Conservation (phyloP, 1,139 yeast species). For the Pneumocystis jirovecii region DNA sequence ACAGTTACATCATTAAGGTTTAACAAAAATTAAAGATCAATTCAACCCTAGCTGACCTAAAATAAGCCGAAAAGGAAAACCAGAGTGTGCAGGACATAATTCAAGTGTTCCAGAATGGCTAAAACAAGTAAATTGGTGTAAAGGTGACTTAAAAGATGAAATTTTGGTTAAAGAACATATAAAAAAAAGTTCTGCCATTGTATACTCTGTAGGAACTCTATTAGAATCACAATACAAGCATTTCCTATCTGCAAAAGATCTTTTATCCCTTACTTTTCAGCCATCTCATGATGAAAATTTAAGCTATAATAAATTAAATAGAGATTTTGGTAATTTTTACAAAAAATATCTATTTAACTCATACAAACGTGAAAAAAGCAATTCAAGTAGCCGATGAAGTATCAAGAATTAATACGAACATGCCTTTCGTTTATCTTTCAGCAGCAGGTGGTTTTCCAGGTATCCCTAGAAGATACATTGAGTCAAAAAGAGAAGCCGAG, state of each 20-base stretch:
- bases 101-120: slow-evolving; percentile 1
- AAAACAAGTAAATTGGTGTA: slow-evolving; percentile 7
- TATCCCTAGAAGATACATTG: slow-evolving; percentile 10
- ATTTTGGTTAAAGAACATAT: slow-evolving; percentile 2
- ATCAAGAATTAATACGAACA: neutral
- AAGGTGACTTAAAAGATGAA: slow-evolving; percentile 10
- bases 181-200: slow-evolving; percentile 4
- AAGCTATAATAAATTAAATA: neutral
- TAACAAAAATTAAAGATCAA: neutral
- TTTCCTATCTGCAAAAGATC: neutral
- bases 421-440: slow-evolving; percentile 11
- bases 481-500: slow-evolving; percentile 12
- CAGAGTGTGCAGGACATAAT: neutral
- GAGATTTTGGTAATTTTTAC: neutral
- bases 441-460: slow-evolving; percentile 13
- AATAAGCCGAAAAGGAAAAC: neutral
- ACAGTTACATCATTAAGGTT: slow-evolving; percentile 14
- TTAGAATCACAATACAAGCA: slow-evolving; percentile 10
- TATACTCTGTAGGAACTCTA: slow-evolving; percentile 11
- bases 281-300: neutral
- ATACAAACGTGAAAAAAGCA: neutral
- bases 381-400: slow-evolving; percentile 2
- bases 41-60: neutral
- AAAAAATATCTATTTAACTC: neutral
- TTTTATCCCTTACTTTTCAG: neutral